phyloP scores from a whole-genome alignment of 306 rosid genomes.

The Lablab purpureus region DNA sequence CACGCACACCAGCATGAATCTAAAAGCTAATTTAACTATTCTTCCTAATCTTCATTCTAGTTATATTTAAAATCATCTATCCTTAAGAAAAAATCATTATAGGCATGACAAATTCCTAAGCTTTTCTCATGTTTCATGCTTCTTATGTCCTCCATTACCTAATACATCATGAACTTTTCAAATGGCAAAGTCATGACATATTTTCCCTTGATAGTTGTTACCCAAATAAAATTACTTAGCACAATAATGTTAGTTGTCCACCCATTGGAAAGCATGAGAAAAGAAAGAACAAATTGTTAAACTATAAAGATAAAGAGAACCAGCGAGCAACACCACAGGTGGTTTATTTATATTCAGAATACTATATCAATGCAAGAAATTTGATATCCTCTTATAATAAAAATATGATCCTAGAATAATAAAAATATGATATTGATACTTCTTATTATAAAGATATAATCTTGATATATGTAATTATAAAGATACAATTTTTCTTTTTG shows the following conservation, averaged over 20 bases:
- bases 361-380: too few species aligned
- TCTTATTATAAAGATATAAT: too few species aligned
- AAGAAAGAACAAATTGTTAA: too few species aligned
- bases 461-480: too few species aligned
- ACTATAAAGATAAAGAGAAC: too few species aligned
- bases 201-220: conserved; percentile 12
- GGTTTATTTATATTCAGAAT: too few species aligned
- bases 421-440: too few species aligned
- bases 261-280: neutral
- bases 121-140: conserved; percentile 2
- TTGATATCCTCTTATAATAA: too few species aligned
- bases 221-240: neutral
- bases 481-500: too few species aligned
- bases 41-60: neutral
- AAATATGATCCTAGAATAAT: too few species aligned
- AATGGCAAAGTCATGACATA: neutral
- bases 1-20: neutral
- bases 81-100: neutral
- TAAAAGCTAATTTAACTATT: neutral
- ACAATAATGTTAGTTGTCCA: neutral
- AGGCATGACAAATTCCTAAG: neutral
- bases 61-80: conserved; percentile 1
- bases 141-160: neutral
- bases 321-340: too few species aligned
- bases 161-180: neutral